Evolutionary conservation across 2,329 filamentous ascomycete species (phyloP).

Genomic region (Chaetothyriales sp.): DNA sequence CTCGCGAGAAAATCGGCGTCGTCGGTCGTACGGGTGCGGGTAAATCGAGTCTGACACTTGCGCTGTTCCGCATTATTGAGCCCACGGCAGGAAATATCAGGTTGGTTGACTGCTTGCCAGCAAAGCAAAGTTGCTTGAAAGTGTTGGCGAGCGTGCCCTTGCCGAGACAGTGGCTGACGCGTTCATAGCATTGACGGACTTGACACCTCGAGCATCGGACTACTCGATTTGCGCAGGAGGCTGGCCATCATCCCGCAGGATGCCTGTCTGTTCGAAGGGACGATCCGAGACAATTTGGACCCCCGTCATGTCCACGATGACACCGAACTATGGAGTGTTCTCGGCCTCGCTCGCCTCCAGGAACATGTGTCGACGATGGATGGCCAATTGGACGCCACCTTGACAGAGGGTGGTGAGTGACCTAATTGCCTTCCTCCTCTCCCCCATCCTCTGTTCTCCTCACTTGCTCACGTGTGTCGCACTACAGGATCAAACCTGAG

Average conservation of each 20-base stretch:
- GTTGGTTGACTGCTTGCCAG: conserved; percentile 18
- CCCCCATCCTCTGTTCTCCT: not conserved
- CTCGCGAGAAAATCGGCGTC: conserved; percentile 94
- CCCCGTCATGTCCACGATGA: conserved; percentile 91
- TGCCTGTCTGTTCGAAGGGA: conserved; percentile 86
- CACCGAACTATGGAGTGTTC: conserved; percentile 88
- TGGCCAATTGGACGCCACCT: conserved; percentile 73
- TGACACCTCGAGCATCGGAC: conserved; percentile 77
- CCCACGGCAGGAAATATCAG: conserved; percentile 60
- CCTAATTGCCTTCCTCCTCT: conserved; percentile 4
- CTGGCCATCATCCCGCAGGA: conserved; percentile 97
- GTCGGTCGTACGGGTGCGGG: conserved; percentile 91
- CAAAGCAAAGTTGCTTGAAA: not conserved
- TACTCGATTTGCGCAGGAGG: conserved; percentile 74
- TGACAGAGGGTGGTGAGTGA: conserved; percentile 80
- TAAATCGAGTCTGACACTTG: conserved; percentile 84
- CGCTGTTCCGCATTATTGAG: conserved; percentile 93
- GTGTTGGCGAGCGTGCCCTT: not conserved
- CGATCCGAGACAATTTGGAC: conserved; percentile 86
- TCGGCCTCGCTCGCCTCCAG: conserved; percentile 85
- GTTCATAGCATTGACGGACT: conserved; percentile 59
- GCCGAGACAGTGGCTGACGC: conserved; percentile 1
- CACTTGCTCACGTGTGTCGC: not conserved
- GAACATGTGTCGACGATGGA: conserved; percentile 77
- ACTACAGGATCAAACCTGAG: conserved; percentile 78